Evolutionary conservation across 2,329 filamentous ascomycete species (phyloP).

Genomic region (Cercospora zeae-maydis): DNA sequence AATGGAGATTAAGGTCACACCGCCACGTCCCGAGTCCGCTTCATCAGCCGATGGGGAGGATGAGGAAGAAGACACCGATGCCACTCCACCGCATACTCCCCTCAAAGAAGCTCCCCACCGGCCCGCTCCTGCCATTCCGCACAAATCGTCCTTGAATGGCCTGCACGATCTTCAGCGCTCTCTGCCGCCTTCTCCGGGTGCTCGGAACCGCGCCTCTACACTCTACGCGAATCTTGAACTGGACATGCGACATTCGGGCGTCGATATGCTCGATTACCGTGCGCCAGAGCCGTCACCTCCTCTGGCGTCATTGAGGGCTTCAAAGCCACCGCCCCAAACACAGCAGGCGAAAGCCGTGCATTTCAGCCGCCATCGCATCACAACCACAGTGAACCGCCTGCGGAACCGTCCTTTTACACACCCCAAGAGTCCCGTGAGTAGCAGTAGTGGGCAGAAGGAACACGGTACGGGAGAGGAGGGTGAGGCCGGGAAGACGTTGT

Average conservation of each 20-base stretch:
- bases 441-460: not conserved
- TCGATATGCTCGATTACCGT: not conserved
- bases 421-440: not conserved
- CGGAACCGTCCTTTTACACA: not conserved
- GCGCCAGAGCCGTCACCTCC: not conserved
- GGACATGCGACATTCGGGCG: not conserved
- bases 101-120: not conserved
- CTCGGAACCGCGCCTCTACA: not conserved
- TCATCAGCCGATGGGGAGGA: not conserved
- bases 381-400: not conserved
- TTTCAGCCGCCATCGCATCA: constrained; percentile 1
- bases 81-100: not conserved
- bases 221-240: not conserved
- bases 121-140: not conserved
- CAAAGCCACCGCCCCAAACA: not conserved
- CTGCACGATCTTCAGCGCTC: not conserved
- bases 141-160: not conserved
- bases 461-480: not conserved
- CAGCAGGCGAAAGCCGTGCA: not conserved
- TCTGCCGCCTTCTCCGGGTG: not conserved
- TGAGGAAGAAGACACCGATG: not conserved
- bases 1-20: not conserved
- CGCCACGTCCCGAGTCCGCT: not conserved
- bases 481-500: not conserved
- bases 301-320: not conserved